Percentiles rank a stretch among this genome's conserved stretches.
Evolutionary conservation across 768 basidiomycete genomes (phyloP).

Genomic region (Postia placenta): DNA sequence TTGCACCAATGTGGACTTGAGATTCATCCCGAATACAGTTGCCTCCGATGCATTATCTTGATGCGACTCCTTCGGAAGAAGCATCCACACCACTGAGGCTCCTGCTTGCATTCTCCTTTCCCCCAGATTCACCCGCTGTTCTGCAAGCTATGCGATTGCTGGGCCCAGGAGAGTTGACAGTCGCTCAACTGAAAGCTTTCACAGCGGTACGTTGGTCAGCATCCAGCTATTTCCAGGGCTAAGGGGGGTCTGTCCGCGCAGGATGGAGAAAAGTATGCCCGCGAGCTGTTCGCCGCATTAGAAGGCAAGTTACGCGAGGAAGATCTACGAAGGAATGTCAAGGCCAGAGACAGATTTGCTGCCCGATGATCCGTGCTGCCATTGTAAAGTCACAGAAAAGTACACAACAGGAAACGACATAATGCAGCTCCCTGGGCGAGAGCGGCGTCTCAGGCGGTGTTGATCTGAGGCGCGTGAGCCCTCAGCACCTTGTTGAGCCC

Average conservation of each 20-base stretch:
- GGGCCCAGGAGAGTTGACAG: conserved; percentile 54
- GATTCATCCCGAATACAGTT: too few species aligned
- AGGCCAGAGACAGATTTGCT: conserved; percentile 50
- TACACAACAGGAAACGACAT: too few species aligned
- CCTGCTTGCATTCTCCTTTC: conserved; percentile 61
- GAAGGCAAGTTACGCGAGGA: conserved; percentile 64
- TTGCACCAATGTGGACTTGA: too few species aligned
- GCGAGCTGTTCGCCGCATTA: conserved; percentile 47
- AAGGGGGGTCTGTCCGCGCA: conserved; percentile 26
- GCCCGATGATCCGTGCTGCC: conserved; percentile 1
- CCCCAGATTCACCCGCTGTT: conserved; percentile 24
- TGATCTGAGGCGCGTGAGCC: conserved; percentile 17
- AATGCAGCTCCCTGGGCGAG: too few species aligned
- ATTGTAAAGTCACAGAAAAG: neutral
- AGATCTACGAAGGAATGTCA: conserved; percentile 51
- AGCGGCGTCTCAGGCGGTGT: neutral
- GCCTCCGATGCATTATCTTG: conserved; percentile 60
- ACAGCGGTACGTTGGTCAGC: conserved; percentile 44
- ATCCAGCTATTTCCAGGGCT: too few species aligned
- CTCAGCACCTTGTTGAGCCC: conserved; percentile 37
- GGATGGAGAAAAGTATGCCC: conserved; percentile 65
- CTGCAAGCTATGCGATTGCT: conserved; percentile 62
- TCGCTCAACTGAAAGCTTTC: conserved; percentile 41
- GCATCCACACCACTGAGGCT: conserved; percentile 56
- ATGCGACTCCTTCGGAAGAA: conserved; percentile 70